Conservation (phyloP, 495 filamentous ascomycete species). For the Hyaloscypha hepaticicola region DNA sequence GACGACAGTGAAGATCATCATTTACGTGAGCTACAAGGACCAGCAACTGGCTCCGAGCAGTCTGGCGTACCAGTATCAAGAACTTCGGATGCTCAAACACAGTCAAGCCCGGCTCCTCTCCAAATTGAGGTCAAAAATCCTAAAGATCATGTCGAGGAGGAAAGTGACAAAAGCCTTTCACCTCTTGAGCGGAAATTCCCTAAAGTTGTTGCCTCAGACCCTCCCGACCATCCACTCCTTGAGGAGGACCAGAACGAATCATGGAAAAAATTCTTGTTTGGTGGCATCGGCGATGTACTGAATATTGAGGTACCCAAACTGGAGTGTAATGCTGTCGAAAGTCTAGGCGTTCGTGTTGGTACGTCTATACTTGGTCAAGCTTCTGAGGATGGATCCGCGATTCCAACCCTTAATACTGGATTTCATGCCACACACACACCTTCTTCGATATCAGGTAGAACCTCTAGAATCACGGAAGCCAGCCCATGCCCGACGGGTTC, state of each 20-base stretch:
- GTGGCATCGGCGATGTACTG: constrained; percentile 14
- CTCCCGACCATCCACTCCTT: not conserved
- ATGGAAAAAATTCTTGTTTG: constrained; percentile 32
- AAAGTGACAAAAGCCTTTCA: too few species aligned
- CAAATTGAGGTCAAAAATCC: not conserved
- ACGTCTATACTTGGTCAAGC: not conserved
- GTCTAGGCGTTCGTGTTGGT: too few species aligned
- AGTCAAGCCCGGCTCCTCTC: not conserved
- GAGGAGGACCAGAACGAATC: constrained; percentile 21
- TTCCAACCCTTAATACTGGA: not conserved
- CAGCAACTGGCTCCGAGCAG: not conserved
- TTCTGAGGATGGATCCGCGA: not conserved
- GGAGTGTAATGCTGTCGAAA: not conserved
- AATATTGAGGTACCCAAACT: not conserved
- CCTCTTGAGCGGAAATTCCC: not conserved
- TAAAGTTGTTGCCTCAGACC: not conserved
- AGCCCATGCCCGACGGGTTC: not conserved
- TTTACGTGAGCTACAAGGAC: not conserved
- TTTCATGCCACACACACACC: not conserved
- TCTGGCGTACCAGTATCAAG: not conserved
- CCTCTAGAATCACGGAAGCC: not conserved
- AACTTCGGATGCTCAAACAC: not conserved
- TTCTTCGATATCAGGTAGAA: not conserved
- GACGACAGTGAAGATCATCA: not conserved
- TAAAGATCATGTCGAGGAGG: too few species aligned